These are phyloP conservation scores for Ambrosia trifida DNA, from an alignment of 129 eudicot species.

Conservation along the genomic window DNA sequence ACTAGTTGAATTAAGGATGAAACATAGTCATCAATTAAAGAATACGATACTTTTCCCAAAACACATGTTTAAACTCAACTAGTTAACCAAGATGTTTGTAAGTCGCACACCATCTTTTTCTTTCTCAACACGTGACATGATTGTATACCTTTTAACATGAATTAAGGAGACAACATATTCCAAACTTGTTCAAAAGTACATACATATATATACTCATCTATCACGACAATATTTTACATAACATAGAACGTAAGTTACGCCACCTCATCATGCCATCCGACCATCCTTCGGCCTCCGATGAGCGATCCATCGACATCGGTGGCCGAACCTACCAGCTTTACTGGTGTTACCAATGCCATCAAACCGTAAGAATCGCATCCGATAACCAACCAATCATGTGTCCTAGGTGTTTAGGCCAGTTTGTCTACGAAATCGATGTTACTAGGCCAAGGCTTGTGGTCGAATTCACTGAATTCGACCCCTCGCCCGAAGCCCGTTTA, in stretches of 20 bases:
- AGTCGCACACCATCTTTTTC: slow-evolving; percentile 36
- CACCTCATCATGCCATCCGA: slow-evolving; percentile 26
- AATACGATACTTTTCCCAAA: slow-evolving; percentile 32
- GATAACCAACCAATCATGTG: slow-evolving; percentile 47
- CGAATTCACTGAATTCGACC: slow-evolving; percentile 62
- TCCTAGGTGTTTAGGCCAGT: slow-evolving; percentile 76
- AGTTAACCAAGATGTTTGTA: neutral
- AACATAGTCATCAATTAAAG: slow-evolving; percentile 23
- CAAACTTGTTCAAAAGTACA: slow-evolving; percentile 19
- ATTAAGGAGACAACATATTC: slow-evolving; percentile 16
- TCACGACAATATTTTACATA: neutral
- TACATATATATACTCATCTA: neutral
- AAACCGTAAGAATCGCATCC: slow-evolving; percentile 52
- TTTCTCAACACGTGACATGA: slow-evolving; percentile 32
- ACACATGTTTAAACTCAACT: slow-evolving; percentile 4
- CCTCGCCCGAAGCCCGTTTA: slow-evolving; percentile 76
- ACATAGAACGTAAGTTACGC: neutral
- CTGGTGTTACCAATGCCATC: slow-evolving; percentile 91
- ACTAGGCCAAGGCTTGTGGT: slow-evolving; percentile 49
- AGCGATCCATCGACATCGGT: slow-evolving; percentile 31
- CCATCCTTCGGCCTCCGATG: slow-evolving; percentile 14
- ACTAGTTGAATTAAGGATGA: neutral
- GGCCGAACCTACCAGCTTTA: slow-evolving; percentile 53
- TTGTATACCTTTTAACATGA: neutral
- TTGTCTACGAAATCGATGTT: slow-evolving; percentile 56